phyloP scores from a whole-genome alignment of 2,329 filamentous ascomycete species.

The Orbilia javanica region DNA sequence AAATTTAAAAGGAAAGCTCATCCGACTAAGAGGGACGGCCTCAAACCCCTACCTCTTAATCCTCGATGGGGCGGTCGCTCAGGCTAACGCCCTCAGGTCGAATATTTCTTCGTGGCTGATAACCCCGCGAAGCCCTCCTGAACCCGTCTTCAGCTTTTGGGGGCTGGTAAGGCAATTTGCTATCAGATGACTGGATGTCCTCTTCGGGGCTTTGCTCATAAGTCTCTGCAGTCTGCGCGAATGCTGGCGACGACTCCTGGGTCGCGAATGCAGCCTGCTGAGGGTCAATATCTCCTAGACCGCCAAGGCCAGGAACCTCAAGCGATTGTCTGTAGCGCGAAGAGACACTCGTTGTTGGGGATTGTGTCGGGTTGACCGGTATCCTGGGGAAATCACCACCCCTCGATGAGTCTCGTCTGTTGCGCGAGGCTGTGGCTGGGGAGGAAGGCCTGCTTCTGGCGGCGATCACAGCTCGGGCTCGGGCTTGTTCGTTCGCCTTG shows the following conservation, averaged over 20 bases:
- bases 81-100: slow-evolving; percentile 72
- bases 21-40: too few species aligned
- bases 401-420: slow-evolving; percentile 47
- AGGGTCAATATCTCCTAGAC: slow-evolving; percentile 60
- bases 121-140: slow-evolving; percentile 59
- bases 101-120: slow-evolving; percentile 44
- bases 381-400: slow-evolving; percentile 64
- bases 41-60: too few species aligned
- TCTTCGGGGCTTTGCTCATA: slow-evolving; percentile 58
- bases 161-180: slow-evolving; percentile 60
- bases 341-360: slow-evolving; percentile 28
- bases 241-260: slow-evolving; percentile 64
- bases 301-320: slow-evolving; percentile 41
- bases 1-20: not conserved
- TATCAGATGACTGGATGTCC: slow-evolving; percentile 65
- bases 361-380: slow-evolving; percentile 61
- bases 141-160: slow-evolving; percentile 60
- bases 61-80: slow-evolving; percentile 82
- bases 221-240: slow-evolving; percentile 63
- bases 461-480: slow-evolving; percentile 83
- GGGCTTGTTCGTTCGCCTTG: slow-evolving; percentile 92
- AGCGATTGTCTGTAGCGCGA: slow-evolving; percentile 48
- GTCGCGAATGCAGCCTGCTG: slow-evolving; percentile 66
- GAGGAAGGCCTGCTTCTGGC: slow-evolving; percentile 80
- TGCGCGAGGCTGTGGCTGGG: slow-evolving; percentile 73